Percentiles rank a stretch among this genome's conserved stretches.
Evolutionary conservation across 2,329 filamentous ascomycete genomes (phyloP).

Genomic region (Calcarisporium arbuscula): DNA sequence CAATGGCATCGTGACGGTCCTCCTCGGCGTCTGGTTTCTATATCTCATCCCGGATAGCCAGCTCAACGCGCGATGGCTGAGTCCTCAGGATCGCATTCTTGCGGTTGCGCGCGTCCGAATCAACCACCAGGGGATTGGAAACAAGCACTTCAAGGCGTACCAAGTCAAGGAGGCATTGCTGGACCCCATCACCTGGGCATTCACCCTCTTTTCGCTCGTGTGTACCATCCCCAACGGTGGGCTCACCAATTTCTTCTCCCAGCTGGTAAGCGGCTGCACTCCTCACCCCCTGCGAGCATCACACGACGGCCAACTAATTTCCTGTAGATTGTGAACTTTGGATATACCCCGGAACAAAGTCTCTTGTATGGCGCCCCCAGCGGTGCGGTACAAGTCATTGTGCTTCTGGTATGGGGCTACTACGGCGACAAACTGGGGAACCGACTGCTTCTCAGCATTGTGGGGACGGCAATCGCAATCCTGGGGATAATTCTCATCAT

Average conservation of each 20-base stretch:
- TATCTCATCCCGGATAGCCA: conserved; percentile 9
- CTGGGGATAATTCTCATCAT: conserved; percentile 26
- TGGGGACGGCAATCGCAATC: conserved; percentile 18
- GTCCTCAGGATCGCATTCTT: conserved; percentile 5
- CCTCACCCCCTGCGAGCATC: too few species aligned
- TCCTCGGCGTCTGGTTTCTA: conserved; percentile 5
- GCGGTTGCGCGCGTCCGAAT: conserved; percentile 43
- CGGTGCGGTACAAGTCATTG: conserved; percentile 58
- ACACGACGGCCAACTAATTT: too few species aligned
- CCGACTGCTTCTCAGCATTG: conserved; percentile 8
- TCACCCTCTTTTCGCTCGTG: conserved; percentile 6
- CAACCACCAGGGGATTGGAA: conserved; percentile 63
- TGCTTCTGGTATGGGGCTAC: conserved; percentile 44
- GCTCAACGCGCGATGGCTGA: conserved; percentile 8
- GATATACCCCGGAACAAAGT: conserved; percentile 56
- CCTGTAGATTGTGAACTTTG: conserved; percentile 52
- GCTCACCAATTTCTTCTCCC: conserved; percentile 30
- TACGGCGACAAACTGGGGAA: conserved; percentile 9
- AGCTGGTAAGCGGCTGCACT: too few species aligned
- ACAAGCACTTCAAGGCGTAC: conserved; percentile 60
- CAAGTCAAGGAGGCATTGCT: conserved; percentile 37
- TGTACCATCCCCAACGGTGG: conserved; percentile 10
- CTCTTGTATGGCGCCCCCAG: conserved; percentile 60
- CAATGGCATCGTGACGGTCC: conserved; percentile 7
- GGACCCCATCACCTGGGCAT: conserved; percentile 8